phyloP scores from a whole-genome alignment of 2,329 filamentous ascomycete genomes.

The Monosporascus ibericus region DNA sequence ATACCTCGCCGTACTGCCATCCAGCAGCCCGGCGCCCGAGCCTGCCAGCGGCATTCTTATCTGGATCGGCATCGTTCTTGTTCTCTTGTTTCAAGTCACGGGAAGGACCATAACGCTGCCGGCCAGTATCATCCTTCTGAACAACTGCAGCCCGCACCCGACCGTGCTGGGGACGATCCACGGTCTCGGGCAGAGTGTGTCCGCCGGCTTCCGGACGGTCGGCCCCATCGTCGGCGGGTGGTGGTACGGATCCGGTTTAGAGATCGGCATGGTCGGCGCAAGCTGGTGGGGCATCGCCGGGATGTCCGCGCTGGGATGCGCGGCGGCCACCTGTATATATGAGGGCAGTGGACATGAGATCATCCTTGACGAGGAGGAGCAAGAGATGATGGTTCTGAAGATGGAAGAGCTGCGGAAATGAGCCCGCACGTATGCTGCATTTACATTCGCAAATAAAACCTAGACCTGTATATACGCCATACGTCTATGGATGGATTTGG shows the following conservation, averaged over 20 bases:
- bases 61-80: constrained; percentile 55
- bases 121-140: constrained; percentile 52
- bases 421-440: too few relatives aligned
- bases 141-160: constrained; percentile 55
- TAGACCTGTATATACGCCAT: too few relatives aligned
- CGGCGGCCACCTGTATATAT: constrained; percentile 53
- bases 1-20: constrained; percentile 59
- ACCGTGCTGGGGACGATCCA: constrained; percentile 53
- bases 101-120: constrained; percentile 64
- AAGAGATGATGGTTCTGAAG: constrained; percentile 7
- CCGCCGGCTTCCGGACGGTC: constrained; percentile 42
- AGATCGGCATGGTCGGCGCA: constrained; percentile 39
- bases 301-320: constrained; percentile 50
- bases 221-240: constrained; percentile 44
- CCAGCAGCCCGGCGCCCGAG: constrained; percentile 32
- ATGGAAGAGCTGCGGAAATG: background rate
- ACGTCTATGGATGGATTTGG: too few relatives aligned
- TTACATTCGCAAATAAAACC: too few relatives aligned
- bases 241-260: constrained; percentile 40
- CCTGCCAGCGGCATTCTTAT: constrained; percentile 44
- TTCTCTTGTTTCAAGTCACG: constrained; percentile 63
- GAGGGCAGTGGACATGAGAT: constrained; percentile 61
- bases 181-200: constrained; percentile 45
- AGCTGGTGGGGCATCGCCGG: constrained; percentile 43
- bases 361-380: constrained; percentile 33